Conservation (phyloP, 106 monocot species). For the Dioscorea dumetorum region DNA sequence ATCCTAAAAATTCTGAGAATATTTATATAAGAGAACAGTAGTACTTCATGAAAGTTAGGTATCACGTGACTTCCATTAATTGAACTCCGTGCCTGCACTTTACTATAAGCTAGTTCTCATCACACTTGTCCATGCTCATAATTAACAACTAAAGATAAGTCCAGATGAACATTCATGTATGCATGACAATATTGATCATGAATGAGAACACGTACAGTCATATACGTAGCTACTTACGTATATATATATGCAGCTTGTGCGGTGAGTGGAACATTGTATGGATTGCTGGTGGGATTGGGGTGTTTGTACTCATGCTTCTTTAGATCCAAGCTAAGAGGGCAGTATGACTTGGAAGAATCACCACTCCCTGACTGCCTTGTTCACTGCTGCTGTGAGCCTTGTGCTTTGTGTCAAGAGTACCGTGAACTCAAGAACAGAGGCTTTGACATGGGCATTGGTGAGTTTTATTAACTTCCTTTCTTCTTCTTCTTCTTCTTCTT, state of each 20-base stretch:
- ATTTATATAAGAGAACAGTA: too few species aligned
- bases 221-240: too few species aligned
- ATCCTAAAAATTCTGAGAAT: too few species aligned
- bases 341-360: constrained; percentile 17
- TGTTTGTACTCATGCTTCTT: constrained; percentile 31
- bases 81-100: too few species aligned
- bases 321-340: constrained; percentile 12
- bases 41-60: too few species aligned
- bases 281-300: constrained; percentile 6
- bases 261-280: constrained; percentile 12
- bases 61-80: too few species aligned
- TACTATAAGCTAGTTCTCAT: too few species aligned
- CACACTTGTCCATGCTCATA: too few species aligned
- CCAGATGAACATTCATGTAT: too few species aligned
- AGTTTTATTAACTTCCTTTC: not conserved
- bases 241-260: constrained; percentile 7
- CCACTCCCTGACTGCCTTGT: constrained; percentile 22
- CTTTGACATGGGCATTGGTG: constrained; percentile 30
- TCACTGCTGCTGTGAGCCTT: constrained; percentile 27
- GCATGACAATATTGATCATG: too few species aligned
- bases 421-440: constrained; percentile 20
- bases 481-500: not conserved
- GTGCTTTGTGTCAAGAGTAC: constrained; percentile 30
- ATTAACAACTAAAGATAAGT: too few species aligned
- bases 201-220: too few species aligned